Base-by-base conservation (phyloP, 352 stramenopile genomes). In the Globisporangium cederbergense region DNA sequence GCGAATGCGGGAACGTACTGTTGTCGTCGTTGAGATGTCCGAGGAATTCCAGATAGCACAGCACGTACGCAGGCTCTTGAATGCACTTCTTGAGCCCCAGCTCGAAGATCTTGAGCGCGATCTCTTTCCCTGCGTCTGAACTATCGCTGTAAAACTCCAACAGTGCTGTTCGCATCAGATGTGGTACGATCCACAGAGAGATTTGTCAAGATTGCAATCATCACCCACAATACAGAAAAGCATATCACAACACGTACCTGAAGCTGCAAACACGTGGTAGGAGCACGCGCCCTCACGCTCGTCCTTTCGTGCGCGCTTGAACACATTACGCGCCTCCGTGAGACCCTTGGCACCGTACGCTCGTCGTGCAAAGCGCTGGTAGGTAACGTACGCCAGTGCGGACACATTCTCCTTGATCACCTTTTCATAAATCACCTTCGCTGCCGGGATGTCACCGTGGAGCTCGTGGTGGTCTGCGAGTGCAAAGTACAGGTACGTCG, bases 81-180 rank as follows among this genome's bases (percentile, higher is more conserved):
- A 96, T 96, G 64, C 78, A 95, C 63, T 94, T 95, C 64, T 95
- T 95, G 58, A 96, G 72, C 10, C 86, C 88, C 20, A 96, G 62
- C 70, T 96, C 86, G 52, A 96, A 96, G 56, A 96, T 96, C 54
- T 95, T 95, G 43, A 96, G 76, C 1, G 86, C 88, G 65, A 96
- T 91, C 54, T 95, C 84, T 66, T 91, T 92, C 32, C 88, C 84
- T 6, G 75, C 76, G 40, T 93, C 86, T 10, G 83, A 91, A n/a
- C 70, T 88, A 62, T 93, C 82, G 47, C 86, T 91, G 67, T 95
- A 91, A 66, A 94, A 96, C 69, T 96, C 86, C 30, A 96, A 65
- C 60, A 95, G 52, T 0, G 88, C 88, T 96, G 49, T 8, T 59
- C 16, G 36, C 13, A 30, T 11, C 59, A 63, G 20, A 57, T 1